phyloP scores from a whole-genome alignment of 768 basidiomycete species.

The Atractiella rhizophila region DNA sequence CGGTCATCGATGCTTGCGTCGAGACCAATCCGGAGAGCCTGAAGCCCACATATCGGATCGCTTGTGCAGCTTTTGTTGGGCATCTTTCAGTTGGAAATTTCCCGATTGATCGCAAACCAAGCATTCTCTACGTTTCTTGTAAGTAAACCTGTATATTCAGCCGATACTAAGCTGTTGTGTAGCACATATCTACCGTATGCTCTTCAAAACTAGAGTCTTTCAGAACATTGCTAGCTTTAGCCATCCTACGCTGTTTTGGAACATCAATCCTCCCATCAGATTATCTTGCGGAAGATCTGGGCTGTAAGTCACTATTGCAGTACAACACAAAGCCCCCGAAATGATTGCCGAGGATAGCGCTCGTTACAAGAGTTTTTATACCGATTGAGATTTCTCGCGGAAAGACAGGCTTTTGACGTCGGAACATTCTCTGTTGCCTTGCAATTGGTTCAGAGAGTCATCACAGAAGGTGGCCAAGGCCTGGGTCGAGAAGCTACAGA shows the following conservation, averaged over 20 bases:
- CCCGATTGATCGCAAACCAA: too few species aligned
- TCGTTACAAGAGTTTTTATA: conserved; percentile 67
- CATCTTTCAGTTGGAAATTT: too few species aligned
- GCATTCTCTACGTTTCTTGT: too few species aligned
- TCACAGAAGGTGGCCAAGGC: conserved; percentile 41
- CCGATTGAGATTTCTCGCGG: conserved; percentile 51
- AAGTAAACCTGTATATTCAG: too few species aligned
- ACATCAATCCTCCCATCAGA: conserved; percentile 44
- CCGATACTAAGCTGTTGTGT: too few species aligned
- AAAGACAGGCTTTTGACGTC: conserved; percentile 56
- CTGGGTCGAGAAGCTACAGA: conserved; percentile 36
- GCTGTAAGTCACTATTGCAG: too few species aligned
- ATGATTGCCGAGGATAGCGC: conserved; percentile 46
- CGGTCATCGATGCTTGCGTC: conserved; percentile 30
- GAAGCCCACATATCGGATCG: too few species aligned
- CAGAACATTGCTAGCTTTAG: conserved; percentile 51
- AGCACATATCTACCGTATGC: too few species aligned
- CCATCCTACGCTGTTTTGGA: conserved; percentile 49
- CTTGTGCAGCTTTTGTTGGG: too few species aligned
- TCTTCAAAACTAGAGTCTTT: conserved; percentile 48
- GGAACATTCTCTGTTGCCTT: conserved; percentile 61
- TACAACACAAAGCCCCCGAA: too few species aligned
- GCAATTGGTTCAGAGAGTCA: conserved; percentile 45
- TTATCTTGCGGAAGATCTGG: conserved; percentile 46
- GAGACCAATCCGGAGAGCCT: too few species aligned